phyloP scores from a whole-genome alignment of 768 basidiomycete species.

The Astraeus odoratus region DNA sequence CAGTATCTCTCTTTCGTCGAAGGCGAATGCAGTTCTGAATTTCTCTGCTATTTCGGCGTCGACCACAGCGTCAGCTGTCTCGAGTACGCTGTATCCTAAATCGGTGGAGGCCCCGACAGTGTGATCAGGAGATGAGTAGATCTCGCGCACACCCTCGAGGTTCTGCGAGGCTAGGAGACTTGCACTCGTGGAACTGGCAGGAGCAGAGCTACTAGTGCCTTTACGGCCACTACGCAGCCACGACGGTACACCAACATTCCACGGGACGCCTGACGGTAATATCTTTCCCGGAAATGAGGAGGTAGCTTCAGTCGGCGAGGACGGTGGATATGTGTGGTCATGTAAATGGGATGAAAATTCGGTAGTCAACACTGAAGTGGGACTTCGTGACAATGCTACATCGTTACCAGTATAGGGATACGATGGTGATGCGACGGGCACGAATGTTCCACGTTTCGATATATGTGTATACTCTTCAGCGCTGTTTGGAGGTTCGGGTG shows the following conservation, averaged over 20 bases:
- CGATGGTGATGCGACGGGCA: constrained; percentile 48
- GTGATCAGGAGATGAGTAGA: constrained; percentile 41
- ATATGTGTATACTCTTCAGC: constrained; percentile 71
- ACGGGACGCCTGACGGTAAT: constrained; percentile 30
- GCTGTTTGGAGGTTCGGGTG: constrained; percentile 30
- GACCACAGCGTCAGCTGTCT: constrained; percentile 55
- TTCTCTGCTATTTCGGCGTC: constrained; percentile 66
- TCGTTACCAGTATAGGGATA: constrained; percentile 11
- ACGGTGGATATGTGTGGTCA: constrained; percentile 81
- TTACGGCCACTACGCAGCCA: constrained; percentile 55
- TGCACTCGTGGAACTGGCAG: constrained; percentile 19
- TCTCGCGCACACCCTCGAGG: constrained; percentile 45
- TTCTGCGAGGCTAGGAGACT: constrained; percentile 17
- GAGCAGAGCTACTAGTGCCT: constrained; percentile 28
- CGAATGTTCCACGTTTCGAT: constrained; percentile 50
- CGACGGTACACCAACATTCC: constrained; percentile 64
- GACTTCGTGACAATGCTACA: not conserved
- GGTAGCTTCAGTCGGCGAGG: constrained; percentile 44
- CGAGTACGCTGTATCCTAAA: constrained; percentile 76
- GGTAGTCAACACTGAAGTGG: constrained; percentile 10
- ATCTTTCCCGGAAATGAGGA: constrained; percentile 37
- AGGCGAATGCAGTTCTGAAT: constrained; percentile 76
- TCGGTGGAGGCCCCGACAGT: constrained; percentile 38
- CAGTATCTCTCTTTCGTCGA: constrained; percentile 80
- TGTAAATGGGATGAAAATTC: constrained; percentile 23